Base-by-base conservation (phyloP, 352 stramenopile species). In the Peronospora farinosa region DNA sequence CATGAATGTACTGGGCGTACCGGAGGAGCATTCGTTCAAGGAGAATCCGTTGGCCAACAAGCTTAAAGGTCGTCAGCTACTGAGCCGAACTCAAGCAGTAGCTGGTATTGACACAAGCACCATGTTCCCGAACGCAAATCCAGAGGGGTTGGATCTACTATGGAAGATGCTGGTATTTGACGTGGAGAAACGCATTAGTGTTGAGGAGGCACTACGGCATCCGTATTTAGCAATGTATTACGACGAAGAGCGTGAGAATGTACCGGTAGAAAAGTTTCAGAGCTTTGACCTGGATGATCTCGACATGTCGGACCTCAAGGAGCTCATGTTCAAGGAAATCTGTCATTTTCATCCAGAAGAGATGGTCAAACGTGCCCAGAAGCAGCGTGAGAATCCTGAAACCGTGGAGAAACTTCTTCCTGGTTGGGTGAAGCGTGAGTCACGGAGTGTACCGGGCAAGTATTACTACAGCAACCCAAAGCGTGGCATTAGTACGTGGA, bases 161-260 rank as follows among this genome's bases (percentile, higher is more conserved):
- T 94, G 83, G 80, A 92, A 94, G 54, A 88, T 94, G 72, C 63
- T 94, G 17, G 73, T 92, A 17, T 94, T 94, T 54, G 94, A 99
- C 68, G 96, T 97, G 31, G 82, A 89, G 37, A 92, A 96, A 67
- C 88, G 97, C 38, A 97, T 98, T 43, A 96, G 88, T 16, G 96
- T 99, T 12, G 75, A 97, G 47, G 83, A 98, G 51, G 95, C 96
- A 40, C 67, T 99, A 30, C 78, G 82, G 15, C 96, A 99, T 70
- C 92, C 96, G 15, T 99, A 98, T 69, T 81, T 99, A 40, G 72
- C 85, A 0, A 78, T 76, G 40, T 94, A 91, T 57, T 94, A 90
- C 56, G 79, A 90, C 17, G 78, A 84, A 39, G 78, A 88, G 53
- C 72, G 68, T 7, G 78, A 91, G 39, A 79, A 67, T 38, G 62